Evolutionary conservation across 2,329 filamentous ascomycete genomes (phyloP), one percentile per base, ranked within the genome.

Genomic region (Arthrobotrys megalospora): DNA sequence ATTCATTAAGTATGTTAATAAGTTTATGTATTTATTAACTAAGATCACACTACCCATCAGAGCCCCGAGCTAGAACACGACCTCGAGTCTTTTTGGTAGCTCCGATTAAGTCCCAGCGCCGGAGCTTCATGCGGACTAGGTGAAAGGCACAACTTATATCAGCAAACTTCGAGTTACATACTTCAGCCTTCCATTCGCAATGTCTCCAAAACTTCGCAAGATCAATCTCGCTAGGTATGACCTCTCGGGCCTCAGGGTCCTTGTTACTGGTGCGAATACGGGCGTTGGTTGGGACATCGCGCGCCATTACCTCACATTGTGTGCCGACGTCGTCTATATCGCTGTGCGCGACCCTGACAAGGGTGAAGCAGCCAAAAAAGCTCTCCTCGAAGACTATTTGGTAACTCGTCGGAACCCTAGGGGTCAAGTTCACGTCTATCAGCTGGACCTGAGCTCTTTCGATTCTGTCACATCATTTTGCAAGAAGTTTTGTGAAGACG

Each of bases 181-280:
- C 24, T 28, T 5, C 24, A 28, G 24, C 24, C 24, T 8, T 8
- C 36, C 12, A 6, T 38, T 6, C 8, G 12, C 36, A 38, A 14
- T 38, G 36, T 38, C 36, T 28, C 24, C 24, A 38, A 38, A 38
- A 38, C 8, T 38, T 38, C 36, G 36, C 8, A 12, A 21, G 19
- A 48, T 48, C 1, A 10, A 24, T 21, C 16, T 19, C 10, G 4
- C 3, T 11, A 19, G 28, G 24, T n/a, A 24, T 60, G 12, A 60
- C 36, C 77, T 83, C 1, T 60, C 58, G 1, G 82, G 82, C 8
- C 79, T 82, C 70, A 82, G 81, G 1, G 76, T 80, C 21, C 75
- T 83, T 2, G 65, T 83, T 16, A 83, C 82, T 7, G 82, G 82
- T 41, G 80, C 80, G 6, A 83, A 80, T 48, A 64, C 79, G n/a